Base-by-base conservation (phyloP, 345 rosid species). In the Cardamine occulta region DNA sequence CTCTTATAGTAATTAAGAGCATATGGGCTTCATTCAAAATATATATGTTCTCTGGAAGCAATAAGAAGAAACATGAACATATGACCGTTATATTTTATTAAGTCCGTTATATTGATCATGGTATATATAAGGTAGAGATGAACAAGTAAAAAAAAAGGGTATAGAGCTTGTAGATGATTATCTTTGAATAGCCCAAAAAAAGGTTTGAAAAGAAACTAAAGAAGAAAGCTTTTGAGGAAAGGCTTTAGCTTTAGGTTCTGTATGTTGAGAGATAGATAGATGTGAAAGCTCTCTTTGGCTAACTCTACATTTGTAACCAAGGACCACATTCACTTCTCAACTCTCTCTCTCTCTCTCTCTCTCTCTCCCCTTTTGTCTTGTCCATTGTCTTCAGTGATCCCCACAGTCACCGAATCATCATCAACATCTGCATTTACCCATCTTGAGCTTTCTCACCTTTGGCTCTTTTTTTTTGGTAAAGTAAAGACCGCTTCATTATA, bases 261-360 rank as follows among this genome's bases (percentile, higher is more conserved):
- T 62, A 57, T 62, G 80, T 69, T 69, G 56, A 58, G 67, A 58
- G 61, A 58, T 58, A 63, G 60, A 63, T 77, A 63, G 60, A 63
- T 77, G 72, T 70, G 61, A 77, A 54, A 70, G 75, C 75, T 77
- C 49, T 68, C 63, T 77, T 68, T 77, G 66, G 80, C 54, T 55
- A 70, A 77, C 53, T 70, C 75, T 70, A 47, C 80, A 55, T 63
- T 63, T 70, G 75, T 70, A 35, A 59, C 31, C 55, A 73, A 73
- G 77, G 81, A 72, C 78, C 81, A 72, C 78, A 58, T 66, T 67
- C 81, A 69, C 78, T 77, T 76, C 75, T 76, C 80, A 69, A 70
- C 74, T 67, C 73, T 75, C 70, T 60, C 58, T 71, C 59, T 32
- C 73, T 75, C 70, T 60, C 58, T 71, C 59, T 32, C 74, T 34